These are phyloP conservation scores for Cryptosporidium bovis DNA, from an alignment of 169 alveolate species.

Conservation along the genomic window DNA sequence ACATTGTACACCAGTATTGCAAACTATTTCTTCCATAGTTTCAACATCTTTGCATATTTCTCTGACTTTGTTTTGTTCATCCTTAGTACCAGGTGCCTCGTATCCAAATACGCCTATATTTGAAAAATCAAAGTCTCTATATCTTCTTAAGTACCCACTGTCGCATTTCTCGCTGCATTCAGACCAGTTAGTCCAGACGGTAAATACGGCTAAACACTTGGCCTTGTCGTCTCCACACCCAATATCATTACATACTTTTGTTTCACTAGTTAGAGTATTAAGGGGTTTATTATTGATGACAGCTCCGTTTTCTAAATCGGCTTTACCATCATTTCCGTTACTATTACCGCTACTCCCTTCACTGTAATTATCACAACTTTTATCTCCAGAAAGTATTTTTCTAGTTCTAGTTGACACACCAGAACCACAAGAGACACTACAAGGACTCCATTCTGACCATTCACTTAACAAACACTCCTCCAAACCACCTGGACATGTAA, in stretches of 20 bases:
- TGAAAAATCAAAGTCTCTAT: constrained; percentile 43
- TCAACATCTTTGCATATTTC: constrained; percentile 28
- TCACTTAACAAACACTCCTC: constrained; percentile 75
- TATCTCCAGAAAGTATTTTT: too few relatives aligned
- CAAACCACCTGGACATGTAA: constrained; percentile 1
- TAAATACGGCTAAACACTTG: constrained; percentile 23
- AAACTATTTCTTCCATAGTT: constrained; percentile 30
- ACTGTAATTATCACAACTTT: too few relatives aligned
- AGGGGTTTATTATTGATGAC: background rate
- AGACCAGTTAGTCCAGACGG: constrained; percentile 67
- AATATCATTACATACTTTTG: constrained; percentile 9
- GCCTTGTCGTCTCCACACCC: background rate
- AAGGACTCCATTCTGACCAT: constrained; percentile 78
- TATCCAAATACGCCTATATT: constrained; percentile 52
- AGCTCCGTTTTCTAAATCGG: background rate
- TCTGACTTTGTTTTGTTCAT: constrained; percentile 31
- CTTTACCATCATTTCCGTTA: too few relatives aligned
- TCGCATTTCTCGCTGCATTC: constrained; percentile 61
- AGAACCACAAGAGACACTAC: constrained; percentile 77
- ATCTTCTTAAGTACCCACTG: constrained; percentile 22
- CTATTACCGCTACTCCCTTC: constrained; percentile 8
- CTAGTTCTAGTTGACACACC: constrained; percentile 75
- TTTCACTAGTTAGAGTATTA: background rate
- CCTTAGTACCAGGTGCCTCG: constrained; percentile 50
- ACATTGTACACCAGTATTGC: constrained; percentile 37